phyloP scores from a whole-genome alignment of 1,139 yeast species.

The Pichia sp. region DNA sequence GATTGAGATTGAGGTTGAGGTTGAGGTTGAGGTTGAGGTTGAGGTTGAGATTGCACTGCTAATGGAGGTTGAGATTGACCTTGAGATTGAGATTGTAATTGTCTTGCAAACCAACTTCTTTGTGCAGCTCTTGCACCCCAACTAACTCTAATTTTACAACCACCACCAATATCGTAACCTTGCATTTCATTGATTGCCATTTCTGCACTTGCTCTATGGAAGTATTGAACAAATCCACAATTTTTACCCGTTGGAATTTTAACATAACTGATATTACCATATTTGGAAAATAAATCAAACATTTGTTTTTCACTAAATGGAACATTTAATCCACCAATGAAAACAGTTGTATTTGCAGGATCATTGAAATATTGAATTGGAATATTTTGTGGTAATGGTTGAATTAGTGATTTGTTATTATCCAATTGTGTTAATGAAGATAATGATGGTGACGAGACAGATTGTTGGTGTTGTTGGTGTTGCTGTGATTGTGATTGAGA shows the following conservation, averaged over 20 bases:
- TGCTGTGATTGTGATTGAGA: slow-evolving; percentile 14
- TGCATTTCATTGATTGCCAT: slow-evolving; percentile 67
- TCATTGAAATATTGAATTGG: slow-evolving; percentile 39
- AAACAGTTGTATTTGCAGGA: slow-evolving; percentile 65
- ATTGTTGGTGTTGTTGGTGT: slow-evolving; percentile 13
- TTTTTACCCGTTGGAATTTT: slow-evolving; percentile 66
- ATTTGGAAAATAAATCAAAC: slow-evolving; percentile 53
- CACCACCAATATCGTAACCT: slow-evolving; percentile 60
- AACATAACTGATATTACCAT: slow-evolving; percentile 59
- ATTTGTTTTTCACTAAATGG: slow-evolving; percentile 52
- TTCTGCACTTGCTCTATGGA: slow-evolving; percentile 62
- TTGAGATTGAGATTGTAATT: slow-evolving; percentile 22
- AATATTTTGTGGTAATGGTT: slow-evolving; percentile 27
- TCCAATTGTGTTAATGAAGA: slow-evolving; percentile 3
- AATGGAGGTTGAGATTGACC: slow-evolving; percentile 23
- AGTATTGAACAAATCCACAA: slow-evolving; percentile 67
- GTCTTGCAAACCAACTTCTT: slow-evolving; percentile 31
- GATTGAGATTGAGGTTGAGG: slow-evolving; percentile 18
- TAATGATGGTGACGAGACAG: slow-evolving; percentile 5
- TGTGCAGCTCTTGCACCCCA: slow-evolving; percentile 53
- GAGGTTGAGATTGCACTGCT: slow-evolving; percentile 23
- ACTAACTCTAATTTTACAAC: slow-evolving; percentile 58
- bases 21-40: slow-evolving; percentile 21
- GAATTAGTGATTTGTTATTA: slow-evolving; percentile 17
- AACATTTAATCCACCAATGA: slow-evolving; percentile 62